Conservation (phyloP, 225 moss, liverwort and hornwort species). For the Polytrichum formosum region DNA sequence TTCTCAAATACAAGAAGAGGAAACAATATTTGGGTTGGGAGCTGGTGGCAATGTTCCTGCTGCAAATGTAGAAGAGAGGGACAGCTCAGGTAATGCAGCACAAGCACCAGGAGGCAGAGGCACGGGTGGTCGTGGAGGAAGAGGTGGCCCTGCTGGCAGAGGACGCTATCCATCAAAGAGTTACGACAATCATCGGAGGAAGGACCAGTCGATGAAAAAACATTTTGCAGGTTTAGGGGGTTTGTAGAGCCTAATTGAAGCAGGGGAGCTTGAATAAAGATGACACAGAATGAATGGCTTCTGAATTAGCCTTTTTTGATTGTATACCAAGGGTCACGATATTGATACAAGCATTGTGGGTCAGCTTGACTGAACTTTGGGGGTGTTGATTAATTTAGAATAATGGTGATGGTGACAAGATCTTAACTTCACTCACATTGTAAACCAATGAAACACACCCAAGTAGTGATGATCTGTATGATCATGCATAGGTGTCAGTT, state of each 20-base stretch:
- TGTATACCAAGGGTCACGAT: too few species aligned
- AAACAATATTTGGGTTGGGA: conserved; percentile 59
- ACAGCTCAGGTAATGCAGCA: conserved; percentile 34
- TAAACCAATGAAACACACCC: too few species aligned
- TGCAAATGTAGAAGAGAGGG: conserved; percentile 37
- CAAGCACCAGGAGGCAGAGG: conserved; percentile 29
- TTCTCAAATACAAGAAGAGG: conserved; percentile 43
- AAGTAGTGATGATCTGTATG: too few species aligned
- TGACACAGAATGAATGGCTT: neutral
- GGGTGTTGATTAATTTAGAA: too few species aligned
- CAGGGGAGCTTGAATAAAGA: neutral
- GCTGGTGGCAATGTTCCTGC: conserved; percentile 79
- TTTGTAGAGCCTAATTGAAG: conserved; percentile 22
- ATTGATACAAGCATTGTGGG: too few species aligned
- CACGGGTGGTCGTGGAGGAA: conserved; percentile 45
- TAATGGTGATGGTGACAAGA: too few species aligned
- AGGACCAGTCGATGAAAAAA: conserved; percentile 91
- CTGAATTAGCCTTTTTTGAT: too few species aligned
- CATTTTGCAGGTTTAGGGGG: conserved; percentile 78
- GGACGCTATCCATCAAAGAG: conserved; percentile 58
- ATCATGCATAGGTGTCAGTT: too few species aligned
- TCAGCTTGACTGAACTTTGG: too few species aligned
- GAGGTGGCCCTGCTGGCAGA: conserved; percentile 56
- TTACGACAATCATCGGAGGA: conserved; percentile 70
- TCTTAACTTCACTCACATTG: too few species aligned